These are phyloP conservation scores for Pleurotus ostreatus DNA, from an alignment of 768 basidiomycete genomes.

Conservation along the genomic window DNA sequence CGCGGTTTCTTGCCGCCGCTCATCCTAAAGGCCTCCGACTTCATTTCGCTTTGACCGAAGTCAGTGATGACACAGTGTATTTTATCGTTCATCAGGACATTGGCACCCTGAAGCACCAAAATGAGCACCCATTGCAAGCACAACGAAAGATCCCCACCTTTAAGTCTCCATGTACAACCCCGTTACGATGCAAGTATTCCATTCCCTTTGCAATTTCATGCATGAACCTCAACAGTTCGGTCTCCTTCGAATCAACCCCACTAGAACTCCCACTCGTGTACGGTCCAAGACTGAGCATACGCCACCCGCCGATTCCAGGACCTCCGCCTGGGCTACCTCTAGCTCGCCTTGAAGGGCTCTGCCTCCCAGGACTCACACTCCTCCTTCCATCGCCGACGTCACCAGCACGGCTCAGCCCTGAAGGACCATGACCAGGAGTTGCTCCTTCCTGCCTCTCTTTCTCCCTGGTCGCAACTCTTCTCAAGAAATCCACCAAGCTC, in stretches of 20 bases:
- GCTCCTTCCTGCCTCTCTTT: slow-evolving; percentile 14
- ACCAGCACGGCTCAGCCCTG: slow-evolving; percentile 8
- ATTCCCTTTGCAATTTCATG: slow-evolving; percentile 78
- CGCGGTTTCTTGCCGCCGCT: slow-evolving; percentile 47
- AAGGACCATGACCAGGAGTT: slow-evolving; percentile 12
- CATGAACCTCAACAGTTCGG: slow-evolving; percentile 56
- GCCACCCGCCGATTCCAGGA: slow-evolving; percentile 1
- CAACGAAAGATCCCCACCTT: slow-evolving; percentile 45
- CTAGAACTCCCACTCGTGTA: slow-evolving; percentile 4
- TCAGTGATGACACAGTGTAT: slow-evolving; percentile 72
- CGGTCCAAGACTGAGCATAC: slow-evolving; percentile 8
- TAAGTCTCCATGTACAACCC: slow-evolving; percentile 76
- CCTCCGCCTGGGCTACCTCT: slow-evolving; percentile 6
- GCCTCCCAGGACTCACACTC: slow-evolving; percentile 8
- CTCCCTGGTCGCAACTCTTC: slow-evolving; percentile 25
- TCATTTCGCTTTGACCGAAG: slow-evolving; percentile 82
- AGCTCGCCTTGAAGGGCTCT: neutral
- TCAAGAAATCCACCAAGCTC: slow-evolving; percentile 57
- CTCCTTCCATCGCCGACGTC: slow-evolving; percentile 8
- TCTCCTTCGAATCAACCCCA: neutral
- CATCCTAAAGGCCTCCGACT: slow-evolving; percentile 61
- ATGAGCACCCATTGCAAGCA: neutral
- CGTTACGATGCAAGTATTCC: slow-evolving; percentile 69
- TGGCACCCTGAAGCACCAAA: slow-evolving; percentile 45
- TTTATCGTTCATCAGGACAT: slow-evolving; percentile 70